phyloP scores from a whole-genome alignment of 2,329 filamentous ascomycete genomes.

The Hypomyces rosellus region DNA sequence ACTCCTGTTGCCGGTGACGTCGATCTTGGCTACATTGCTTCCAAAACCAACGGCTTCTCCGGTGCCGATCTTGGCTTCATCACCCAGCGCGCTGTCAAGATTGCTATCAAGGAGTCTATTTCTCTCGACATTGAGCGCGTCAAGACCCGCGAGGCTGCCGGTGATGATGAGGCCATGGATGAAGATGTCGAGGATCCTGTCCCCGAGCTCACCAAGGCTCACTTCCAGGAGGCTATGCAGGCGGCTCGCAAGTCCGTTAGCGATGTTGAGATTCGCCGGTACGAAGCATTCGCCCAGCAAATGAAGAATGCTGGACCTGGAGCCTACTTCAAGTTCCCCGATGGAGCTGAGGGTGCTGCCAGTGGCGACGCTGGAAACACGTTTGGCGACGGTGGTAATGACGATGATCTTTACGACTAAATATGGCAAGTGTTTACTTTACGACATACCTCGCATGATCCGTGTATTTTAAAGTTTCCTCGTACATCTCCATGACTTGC shows the following conservation, averaged over 20 bases:
- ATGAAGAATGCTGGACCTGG: constrained; percentile 98
- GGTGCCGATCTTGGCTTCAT: constrained; percentile 99
- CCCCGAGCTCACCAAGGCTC: constrained; percentile 87
- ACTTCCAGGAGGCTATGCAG: constrained; percentile 99
- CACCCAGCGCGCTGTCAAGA: constrained; percentile 97
- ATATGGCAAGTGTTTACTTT: constrained; percentile 13
- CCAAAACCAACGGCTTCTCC: constrained; percentile 97
- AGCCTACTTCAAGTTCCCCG: constrained; percentile 96
- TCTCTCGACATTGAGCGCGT: constrained; percentile 77
- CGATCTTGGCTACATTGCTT: constrained; percentile 84
- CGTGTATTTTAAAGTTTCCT: constrained; percentile 44
- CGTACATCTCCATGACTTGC: constrained; percentile 27
- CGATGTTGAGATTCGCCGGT: constrained; percentile 94
- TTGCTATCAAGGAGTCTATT: constrained; percentile 98
- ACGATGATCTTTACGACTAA: constrained; percentile 97
- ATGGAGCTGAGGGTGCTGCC: constrained; percentile 58
- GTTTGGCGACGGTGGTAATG: constrained; percentile 83
- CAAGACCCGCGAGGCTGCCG: constrained; percentile 82
- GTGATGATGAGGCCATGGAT: constrained; percentile 63
- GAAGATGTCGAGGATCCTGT: constrained; percentile 88
- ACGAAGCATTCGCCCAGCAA: constrained; percentile 96
- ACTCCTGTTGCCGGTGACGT: constrained; percentile 86
- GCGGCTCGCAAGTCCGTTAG: constrained; percentile 88
- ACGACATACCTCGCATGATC: constrained; percentile 13
- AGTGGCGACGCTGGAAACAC: constrained; percentile 52